phyloP scores from a whole-genome alignment of 192 early-diverging fungal species.

The Mortierella antarctica region DNA sequence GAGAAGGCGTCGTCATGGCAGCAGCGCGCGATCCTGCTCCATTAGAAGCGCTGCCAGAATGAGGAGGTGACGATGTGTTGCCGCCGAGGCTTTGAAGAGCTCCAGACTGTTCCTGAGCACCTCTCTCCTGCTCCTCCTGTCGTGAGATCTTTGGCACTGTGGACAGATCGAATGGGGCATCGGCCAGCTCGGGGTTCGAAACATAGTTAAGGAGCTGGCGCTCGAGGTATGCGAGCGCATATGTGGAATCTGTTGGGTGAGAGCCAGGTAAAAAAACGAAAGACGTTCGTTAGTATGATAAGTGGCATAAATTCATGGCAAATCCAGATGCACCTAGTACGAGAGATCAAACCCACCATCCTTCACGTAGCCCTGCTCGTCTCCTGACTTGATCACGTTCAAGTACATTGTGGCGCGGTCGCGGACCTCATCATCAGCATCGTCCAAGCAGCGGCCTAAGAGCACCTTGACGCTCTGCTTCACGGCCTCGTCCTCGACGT shows the following conservation, averaged over 20 bases:
- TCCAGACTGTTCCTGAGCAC: slow-evolving; percentile 58
- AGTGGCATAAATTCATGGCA: neutral
- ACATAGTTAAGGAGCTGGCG: slow-evolving; percentile 89
- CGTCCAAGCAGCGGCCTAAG: slow-evolving; percentile 93
- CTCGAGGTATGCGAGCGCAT: slow-evolving; percentile 87
- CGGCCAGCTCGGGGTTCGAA: slow-evolving; percentile 67
- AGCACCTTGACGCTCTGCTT: slow-evolving; percentile 85
- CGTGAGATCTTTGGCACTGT: slow-evolving; percentile 85
- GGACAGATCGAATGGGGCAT: slow-evolving; percentile 81
- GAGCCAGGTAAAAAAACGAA: slow-evolving; percentile 1
- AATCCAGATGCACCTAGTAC: neutral
- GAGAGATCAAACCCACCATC: slow-evolving; percentile 71
- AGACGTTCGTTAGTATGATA: neutral
- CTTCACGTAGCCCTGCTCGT: slow-evolving; percentile 78
- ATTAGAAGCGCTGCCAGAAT: slow-evolving; percentile 38
- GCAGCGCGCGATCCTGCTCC: slow-evolving; percentile 47
- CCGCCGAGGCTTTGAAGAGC: slow-evolving; percentile 47
- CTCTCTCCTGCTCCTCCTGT: slow-evolving; percentile 85
- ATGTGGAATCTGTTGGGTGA: slow-evolving; percentile 77
- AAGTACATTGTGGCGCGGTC: slow-evolving; percentile 94
- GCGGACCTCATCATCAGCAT: slow-evolving; percentile 98
- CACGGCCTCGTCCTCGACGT: slow-evolving; percentile 75
- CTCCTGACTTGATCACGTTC: slow-evolving; percentile 70
- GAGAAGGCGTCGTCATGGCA: slow-evolving; percentile 45
- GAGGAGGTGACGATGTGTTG: slow-evolving; percentile 39